Base-by-base conservation (phyloP, 2,329 filamentous ascomycete species). In the Fusarium gaditjirri region DNA sequence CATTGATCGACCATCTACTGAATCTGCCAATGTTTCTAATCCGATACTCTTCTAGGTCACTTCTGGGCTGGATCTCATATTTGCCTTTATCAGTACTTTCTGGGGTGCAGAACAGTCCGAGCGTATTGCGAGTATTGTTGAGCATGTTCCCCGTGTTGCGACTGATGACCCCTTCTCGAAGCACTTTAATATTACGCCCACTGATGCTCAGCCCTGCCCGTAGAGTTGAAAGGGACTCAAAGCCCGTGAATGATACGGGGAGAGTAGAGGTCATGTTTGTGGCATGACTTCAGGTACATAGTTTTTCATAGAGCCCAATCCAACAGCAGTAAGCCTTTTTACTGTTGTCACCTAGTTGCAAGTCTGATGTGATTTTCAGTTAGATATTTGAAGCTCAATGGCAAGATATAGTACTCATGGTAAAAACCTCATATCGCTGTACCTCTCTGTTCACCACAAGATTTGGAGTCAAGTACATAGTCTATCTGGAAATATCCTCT, bases 51-150 rank as follows among this genome's bases (percentile, higher is more conserved):
- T 8, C 14, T 36, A 82, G 79, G 78, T 82, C 14, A 81, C 81
- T 7, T 78, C 82, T 8, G 80, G 78, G 1, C 66, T 84, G 13
- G 82, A 84, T 38, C 75, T 84, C 38, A 73, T 77, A 23, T 81
- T 83, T 43, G 80, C 76, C 27, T 84, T 82, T 62, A 73, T 84
- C 50, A 72, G 75, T 36, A 70, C 75, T 38, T 81, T 88, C 12
- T 91, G 85, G 80, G 88, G 88, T 2, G 79, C 84, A 52, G 83
- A 84, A 35, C 78, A 81, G 52, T 86, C 86, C 6, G 77, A 82
- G 53, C 71, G 71, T 8, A 79, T 90, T 43, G 84, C 86, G 17
- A 83, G 84, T 69, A 77, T 78, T 44, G 84, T 88, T 72, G 89
- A 92, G 80, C 90, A 91, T 80, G 83, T 73, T n/a, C 74, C 79